Evolutionary conservation across 106 monocot species (phyloP).

Genomic region (Dioscorea zingiberensis): DNA sequence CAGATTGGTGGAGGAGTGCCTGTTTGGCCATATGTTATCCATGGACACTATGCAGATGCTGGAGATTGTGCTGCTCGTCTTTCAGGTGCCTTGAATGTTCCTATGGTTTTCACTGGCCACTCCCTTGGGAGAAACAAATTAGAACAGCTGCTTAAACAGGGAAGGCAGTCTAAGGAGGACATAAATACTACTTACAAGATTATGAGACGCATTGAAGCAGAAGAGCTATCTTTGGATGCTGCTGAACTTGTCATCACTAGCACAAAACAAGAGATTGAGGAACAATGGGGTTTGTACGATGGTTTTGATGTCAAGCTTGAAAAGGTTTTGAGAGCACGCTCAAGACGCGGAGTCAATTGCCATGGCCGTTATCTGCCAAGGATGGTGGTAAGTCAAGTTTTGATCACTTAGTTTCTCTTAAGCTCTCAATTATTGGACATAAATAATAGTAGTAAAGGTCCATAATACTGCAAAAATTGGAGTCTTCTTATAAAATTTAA

Average conservation of each 20-base stretch:
- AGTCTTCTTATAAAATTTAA: too few relatives aligned
- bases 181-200: slow-evolving; percentile 97
- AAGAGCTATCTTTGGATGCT: slow-evolving; percentile 86
- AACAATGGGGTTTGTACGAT: slow-evolving; percentile 97
- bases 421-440: too few relatives aligned
- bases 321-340: slow-evolving; percentile 71
- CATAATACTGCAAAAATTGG: too few relatives aligned
- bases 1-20: slow-evolving; percentile 77
- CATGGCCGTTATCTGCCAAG: slow-evolving; percentile 92
- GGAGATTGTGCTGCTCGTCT: slow-evolving; percentile 90
- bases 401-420: too few relatives aligned
- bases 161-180: slow-evolving; percentile 79
- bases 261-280: slow-evolving; percentile 95
- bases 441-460: too few relatives aligned
- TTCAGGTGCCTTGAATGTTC: slow-evolving; percentile 88
- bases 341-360: slow-evolving; percentile 53
- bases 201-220: slow-evolving; percentile 89
- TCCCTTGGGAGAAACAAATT: slow-evolving; percentile 90
- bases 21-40: slow-evolving; percentile 92
- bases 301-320: slow-evolving; percentile 96
- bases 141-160: slow-evolving; percentile 89
- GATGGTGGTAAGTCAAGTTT: slow-evolving; percentile 65
- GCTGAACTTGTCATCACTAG: slow-evolving; percentile 90
- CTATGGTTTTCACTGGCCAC: slow-evolving; percentile 97
- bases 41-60: slow-evolving; percentile 95